These are phyloP conservation scores for Brassica napus DNA, from an alignment of 345 rosid species.

Conservation along the genomic window Da-Ae NC_063434.1:5106001-5106500, in stretches of 20 bases:
- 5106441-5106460: slow-evolving; percentile 68
- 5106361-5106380: not conserved
- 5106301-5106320: slow-evolving; percentile 90
- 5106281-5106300: slow-evolving; percentile 88
- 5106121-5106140: slow-evolving; percentile 39
- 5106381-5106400: slow-evolving; percentile 1
- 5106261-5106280: slow-evolving; percentile 81
- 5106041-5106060: not conserved
- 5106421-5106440: not conserved
- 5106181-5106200: not conserved
- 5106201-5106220: not conserved
- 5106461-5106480: slow-evolving; percentile 83
- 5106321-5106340: slow-evolving; percentile 63
- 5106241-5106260: slow-evolving; percentile 62
- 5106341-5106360: slow-evolving; percentile 1
- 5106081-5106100: slow-evolving; percentile 45
- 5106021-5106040: slow-evolving; percentile 27
- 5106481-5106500: slow-evolving; percentile 86
- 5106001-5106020: slow-evolving; percentile 69
- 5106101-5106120: slow-evolving; percentile 78
- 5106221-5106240: not conserved
- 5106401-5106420: slow-evolving; percentile 11
- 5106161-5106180: not conserved
- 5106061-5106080: slow-evolving; percentile 11
- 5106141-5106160: slow-evolving; percentile 45